These are phyloP conservation scores for Musa balbisiana DNA, from an alignment of 202 grass and related monocot genomes.

Conservation along the genomic window DNA sequence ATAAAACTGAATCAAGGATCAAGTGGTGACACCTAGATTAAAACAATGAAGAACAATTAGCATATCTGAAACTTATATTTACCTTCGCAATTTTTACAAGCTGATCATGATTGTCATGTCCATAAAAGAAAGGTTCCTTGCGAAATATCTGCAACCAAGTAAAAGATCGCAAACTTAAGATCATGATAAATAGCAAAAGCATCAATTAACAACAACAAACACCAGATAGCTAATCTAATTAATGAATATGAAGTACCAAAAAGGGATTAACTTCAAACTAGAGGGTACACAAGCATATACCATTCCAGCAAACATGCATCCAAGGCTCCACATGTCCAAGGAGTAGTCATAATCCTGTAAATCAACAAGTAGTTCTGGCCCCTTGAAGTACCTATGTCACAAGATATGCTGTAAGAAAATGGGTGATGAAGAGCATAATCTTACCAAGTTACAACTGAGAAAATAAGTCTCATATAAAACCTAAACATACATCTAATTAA, in stretches of 20 bases:
- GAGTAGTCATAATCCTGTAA: conserved; percentile 89
- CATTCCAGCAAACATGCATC: conserved; percentile 94
- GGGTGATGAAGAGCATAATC: neutral
- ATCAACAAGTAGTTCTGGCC: conserved; percentile 83
- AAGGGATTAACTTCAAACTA: neutral
- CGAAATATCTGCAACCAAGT: conserved; percentile 70
- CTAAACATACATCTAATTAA: too few relatives aligned
- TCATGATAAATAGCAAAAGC: conserved; percentile 15
- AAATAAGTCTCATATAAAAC: too few relatives aligned
- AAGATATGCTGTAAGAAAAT: conserved; percentile 9
- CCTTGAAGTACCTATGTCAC: conserved; percentile 61
- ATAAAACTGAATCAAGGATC: conserved; percentile 8
- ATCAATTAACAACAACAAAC: neutral
- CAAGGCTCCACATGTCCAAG: conserved; percentile 87
- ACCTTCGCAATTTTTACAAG: conserved; percentile 98
- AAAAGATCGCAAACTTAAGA: neutral
- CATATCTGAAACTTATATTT: neutral
- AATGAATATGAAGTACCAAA: neutral
- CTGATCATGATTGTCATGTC: conserved; percentile 92
- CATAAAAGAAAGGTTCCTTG: conserved; percentile 97
- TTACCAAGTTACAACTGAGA: too few relatives aligned
- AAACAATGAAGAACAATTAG: neutral
- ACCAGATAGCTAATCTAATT: too few relatives aligned
- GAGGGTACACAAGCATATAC: conserved; percentile 28
- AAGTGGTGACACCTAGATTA: neutral